Conservation (phyloP, 345 rosid species). For the Pugionium cornutum region DNA sequence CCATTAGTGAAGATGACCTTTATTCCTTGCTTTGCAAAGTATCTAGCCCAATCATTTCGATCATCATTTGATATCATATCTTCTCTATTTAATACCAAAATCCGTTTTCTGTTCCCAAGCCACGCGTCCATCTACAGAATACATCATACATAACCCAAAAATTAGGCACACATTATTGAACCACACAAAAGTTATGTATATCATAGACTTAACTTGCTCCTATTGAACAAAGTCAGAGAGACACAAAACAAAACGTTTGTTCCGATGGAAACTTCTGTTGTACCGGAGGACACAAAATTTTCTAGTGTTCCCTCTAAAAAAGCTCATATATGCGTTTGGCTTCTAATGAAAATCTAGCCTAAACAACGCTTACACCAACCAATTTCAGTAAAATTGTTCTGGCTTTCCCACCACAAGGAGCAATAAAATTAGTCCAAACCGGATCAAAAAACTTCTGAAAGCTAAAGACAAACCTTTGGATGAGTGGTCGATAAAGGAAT, state of each 20-base stretch:
- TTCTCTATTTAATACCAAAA: constrained; percentile 86
- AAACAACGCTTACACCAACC: neutral
- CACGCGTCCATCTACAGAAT: constrained; percentile 76
- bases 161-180: constrained; percentile 2
- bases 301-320: neutral
- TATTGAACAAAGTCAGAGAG: neutral
- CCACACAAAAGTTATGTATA: neutral
- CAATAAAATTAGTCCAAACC: neutral
- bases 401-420: constrained; percentile 17
- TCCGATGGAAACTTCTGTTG: neutral
- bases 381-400: neutral
- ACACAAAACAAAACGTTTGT: neutral
- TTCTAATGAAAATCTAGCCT: constrained; percentile 4
- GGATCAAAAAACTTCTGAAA: neutral
- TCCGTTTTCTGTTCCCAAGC: constrained; percentile 90
- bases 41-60: constrained; percentile 92
- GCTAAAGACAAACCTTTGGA: constrained; percentile 59
- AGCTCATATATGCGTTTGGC: neutral
- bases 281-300: neutral
- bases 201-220: neutral
- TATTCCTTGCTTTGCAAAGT: constrained; percentile 75
- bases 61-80: constrained; percentile 88
- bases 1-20: constrained; percentile 81
- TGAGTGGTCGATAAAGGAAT: constrained; percentile 86
- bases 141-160: constrained; percentile 12